phyloP scores from a whole-genome alignment of 108 stramenopile species.

The Fragilaria crotonensis region DNA sequence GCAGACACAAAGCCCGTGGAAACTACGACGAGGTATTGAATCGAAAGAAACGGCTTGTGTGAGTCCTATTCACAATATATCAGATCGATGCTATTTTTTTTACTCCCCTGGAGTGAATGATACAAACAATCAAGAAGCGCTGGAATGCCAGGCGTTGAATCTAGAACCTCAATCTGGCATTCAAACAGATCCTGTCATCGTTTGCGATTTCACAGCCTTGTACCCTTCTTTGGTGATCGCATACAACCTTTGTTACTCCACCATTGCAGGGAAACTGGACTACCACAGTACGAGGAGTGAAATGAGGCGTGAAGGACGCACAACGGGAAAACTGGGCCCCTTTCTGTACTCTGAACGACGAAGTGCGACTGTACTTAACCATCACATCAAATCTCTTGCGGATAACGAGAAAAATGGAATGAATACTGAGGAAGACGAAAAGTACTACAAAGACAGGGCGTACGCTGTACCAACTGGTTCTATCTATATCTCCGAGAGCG shows the following conservation, averaged over 20 bases:
- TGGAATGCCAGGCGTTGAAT: constrained; percentile 83
- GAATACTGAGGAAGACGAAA: neutral
- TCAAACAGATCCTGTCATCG: constrained; percentile 90
- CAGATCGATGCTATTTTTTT: constrained; percentile 63
- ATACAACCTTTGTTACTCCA: constrained; percentile 96
- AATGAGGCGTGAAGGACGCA: constrained; percentile 52
- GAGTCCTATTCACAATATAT: constrained; percentile 2
- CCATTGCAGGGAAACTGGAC: constrained; percentile 78
- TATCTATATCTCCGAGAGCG: constrained; percentile 76
- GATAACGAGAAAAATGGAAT: neutral
- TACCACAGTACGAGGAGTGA: constrained; percentile 78
- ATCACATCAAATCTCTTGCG: constrained; percentile 65
- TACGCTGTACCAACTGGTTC: constrained; percentile 88
- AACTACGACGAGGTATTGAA: constrained; percentile 30
- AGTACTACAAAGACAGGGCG: constrained; percentile 35
- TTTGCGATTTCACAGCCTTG: constrained; percentile 94
- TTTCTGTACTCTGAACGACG: constrained; percentile 62
- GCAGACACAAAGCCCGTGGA: constrained; percentile 80
- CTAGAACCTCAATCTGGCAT: constrained; percentile 88
- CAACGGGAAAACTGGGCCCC: constrained; percentile 50
- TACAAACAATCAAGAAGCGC: constrained; percentile 76
- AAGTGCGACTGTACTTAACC: constrained; percentile 62
- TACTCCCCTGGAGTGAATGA: constrained; percentile 75
- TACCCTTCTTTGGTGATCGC: constrained; percentile 98
- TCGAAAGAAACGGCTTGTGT: constrained; percentile 9